Evolutionary conservation across 225 moss, liverwort and hornwort species (phyloP), one percentile per base, ranked within the genome.

Genomic region (Rhytidiadelphus loreus): DNA sequence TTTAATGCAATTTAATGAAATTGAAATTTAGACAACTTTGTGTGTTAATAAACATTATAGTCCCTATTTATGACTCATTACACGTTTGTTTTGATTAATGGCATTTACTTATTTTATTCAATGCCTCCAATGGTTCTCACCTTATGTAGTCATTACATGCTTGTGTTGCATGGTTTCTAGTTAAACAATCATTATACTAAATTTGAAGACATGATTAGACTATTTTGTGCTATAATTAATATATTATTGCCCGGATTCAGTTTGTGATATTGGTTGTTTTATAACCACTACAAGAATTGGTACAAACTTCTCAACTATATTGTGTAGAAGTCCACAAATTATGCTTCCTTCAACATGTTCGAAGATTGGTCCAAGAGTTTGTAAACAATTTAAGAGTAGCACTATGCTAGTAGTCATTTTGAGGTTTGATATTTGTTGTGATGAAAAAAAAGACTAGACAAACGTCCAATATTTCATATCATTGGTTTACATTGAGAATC

Each of bases 341-440:
- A 11, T 19, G 2, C 18, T 30, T 32, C 2, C 18, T 48, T 48
- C 32, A 48, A 32, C 4, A 18, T 30, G 13, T 48, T 0, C 6
- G 0, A 1, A 30, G 30, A 44, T 72, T 44, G 0, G 1, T 30
- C 0, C 1, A 0, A 19, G 0, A 46, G 4, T 19, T 73, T 70
- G 14, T 41, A 14, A 25, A 41, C 8, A 41, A 41, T 14, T 18
- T 46, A 46, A 73, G 7, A 19, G 3, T 12, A 48, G 7, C 0
- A 12, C 7, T 48, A 48, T 32, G 2, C 7, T 32, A 32, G 19
- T 30, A 16, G 15, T 71, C 14, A 71, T 26, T 43, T 43, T 71
- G 41, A 43, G 3, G 71, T 41, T 41, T 41, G 8, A 41, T 39
- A 24, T 46, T 73, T 73, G 24, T 46, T 73, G 7, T 46, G 30